Conservation (phyloP, 306 rosid genomes). For the Quillaja saponaria region DNA sequence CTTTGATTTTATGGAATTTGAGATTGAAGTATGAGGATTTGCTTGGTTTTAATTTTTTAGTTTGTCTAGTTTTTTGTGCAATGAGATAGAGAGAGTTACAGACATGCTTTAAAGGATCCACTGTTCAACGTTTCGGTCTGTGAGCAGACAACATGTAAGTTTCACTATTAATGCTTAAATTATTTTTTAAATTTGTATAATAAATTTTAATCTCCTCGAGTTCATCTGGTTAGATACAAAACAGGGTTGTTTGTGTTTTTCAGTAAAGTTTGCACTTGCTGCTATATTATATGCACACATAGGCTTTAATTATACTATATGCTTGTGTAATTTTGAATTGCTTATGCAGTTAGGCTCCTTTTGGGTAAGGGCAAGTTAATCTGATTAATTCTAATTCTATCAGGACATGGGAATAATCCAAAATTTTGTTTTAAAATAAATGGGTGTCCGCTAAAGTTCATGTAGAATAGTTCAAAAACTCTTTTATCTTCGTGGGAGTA, state of each 20-base stretch:
- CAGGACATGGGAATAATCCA: conserved; percentile 53
- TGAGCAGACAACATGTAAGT: conserved; percentile 53
- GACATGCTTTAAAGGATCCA: conserved; percentile 69
- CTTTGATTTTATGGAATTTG: conserved; percentile 65
- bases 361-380: conserved; percentile 37
- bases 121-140: conserved; percentile 63
- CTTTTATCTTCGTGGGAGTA: conserved; percentile 22
- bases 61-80: conserved; percentile 56
- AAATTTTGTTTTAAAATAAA: conserved; percentile 44
- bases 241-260: conserved; percentile 41
- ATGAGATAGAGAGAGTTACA: conserved; percentile 40
- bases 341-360: conserved; percentile 12
- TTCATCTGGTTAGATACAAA: conserved; percentile 42
- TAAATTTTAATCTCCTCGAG: conserved; percentile 35
- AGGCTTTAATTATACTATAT: conserved; percentile 15
- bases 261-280: conserved; percentile 57
- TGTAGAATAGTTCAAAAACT: conserved; percentile 31
- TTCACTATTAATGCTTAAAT: conserved; percentile 40
- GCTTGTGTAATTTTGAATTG: conserved; percentile 29
- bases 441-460: conserved; percentile 45
- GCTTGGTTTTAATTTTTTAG: conserved; percentile 29
- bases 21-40: conserved; percentile 48
- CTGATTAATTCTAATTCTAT: conserved; percentile 42
- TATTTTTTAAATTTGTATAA: conserved; percentile 5
- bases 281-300: conserved; percentile 21